These are phyloP conservation scores for Kregervanrija pseudodelftensis DNA, from an alignment of 805 yeast genomes.

Conservation along the genomic window DNA sequence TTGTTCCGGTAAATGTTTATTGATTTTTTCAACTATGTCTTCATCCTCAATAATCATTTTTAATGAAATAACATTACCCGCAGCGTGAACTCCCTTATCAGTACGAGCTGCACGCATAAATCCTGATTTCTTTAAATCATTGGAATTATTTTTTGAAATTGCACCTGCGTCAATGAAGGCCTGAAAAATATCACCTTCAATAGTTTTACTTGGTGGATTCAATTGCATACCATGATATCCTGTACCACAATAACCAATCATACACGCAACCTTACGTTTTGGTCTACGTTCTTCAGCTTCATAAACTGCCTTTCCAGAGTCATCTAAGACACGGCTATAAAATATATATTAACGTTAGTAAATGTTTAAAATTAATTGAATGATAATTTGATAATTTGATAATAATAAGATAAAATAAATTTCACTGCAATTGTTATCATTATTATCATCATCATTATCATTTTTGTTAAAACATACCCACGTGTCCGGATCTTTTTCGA, in stretches of 20 bases:
- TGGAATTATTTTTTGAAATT: conserved; percentile 76
- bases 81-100: conserved; percentile 97
- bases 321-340: conserved; percentile 44
- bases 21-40: conserved; percentile 67
- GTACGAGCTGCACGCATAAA: conserved; percentile 85
- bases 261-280: conserved; percentile 81
- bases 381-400: not conserved
- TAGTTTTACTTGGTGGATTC: conserved; percentile 82
- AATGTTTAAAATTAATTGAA: not conserved
- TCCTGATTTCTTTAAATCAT: conserved; percentile 80
- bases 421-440: too few relatives aligned
- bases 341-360: conserved; percentile 10
- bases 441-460: conserved; percentile 1
- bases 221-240: conserved; percentile 96
- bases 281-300: conserved; percentile 57
- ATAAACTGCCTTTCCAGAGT: conserved; percentile 52
- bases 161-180: conserved; percentile 88
- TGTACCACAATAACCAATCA: conserved; percentile 93
- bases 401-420: too few relatives aligned
- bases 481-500: conserved; percentile 34
- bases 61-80: conserved; percentile 83
- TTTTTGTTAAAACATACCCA: conserved; percentile 43
- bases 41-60: conserved; percentile 81
- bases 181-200: conserved; percentile 80
- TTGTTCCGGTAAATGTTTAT: conserved; percentile 69